Percentiles rank a stretch among this genome's conserved stretches.
These are phyloP conservation scores for Obelidium mucronatum DNA, from an alignment of 192 early-diverging fungal genomes.

Conservation along the genomic window DNA sequence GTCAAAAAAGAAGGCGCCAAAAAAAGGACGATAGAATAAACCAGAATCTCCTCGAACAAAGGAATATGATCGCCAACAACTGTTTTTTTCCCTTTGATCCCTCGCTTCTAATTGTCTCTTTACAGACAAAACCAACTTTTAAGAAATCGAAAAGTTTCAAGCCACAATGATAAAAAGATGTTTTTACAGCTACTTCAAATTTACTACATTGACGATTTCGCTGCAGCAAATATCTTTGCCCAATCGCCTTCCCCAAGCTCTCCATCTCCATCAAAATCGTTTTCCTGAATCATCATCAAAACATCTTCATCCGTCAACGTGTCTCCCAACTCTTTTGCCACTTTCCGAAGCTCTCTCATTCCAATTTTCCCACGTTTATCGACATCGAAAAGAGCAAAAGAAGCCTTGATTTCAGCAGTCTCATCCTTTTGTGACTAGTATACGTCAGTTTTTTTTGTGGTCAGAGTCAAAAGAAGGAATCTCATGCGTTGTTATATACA, in stretches of 20 bases:
- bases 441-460: no score
- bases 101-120: not conserved
- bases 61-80: not conserved
- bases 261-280: conserved; percentile 67
- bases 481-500: no score
- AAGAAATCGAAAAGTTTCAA: not conserved
- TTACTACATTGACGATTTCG: not conserved
- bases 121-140: not conserved
- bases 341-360: conserved; percentile 56
- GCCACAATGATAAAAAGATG: no score
- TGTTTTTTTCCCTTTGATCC: not conserved
- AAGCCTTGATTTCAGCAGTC: conserved; percentile 65
- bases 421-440: conserved; percentile 59
- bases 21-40: not conserved
- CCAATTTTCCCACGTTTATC: conserved; percentile 64
- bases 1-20: not conserved
- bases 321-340: conserved; percentile 71
- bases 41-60: not conserved
- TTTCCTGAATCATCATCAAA: conserved; percentile 71
- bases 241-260: conserved; percentile 73
- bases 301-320: conserved; percentile 71
- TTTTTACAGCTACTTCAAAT: not conserved
- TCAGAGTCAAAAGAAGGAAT: no score
- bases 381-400: conserved; percentile 73
- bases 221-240: conserved; percentile 29